A percentile compares a stretch with the other conserved stretches of the same genome.
Conservation (phyloP, 768 basidiomycete species). For the Boletus eberwhitei region DNA sequence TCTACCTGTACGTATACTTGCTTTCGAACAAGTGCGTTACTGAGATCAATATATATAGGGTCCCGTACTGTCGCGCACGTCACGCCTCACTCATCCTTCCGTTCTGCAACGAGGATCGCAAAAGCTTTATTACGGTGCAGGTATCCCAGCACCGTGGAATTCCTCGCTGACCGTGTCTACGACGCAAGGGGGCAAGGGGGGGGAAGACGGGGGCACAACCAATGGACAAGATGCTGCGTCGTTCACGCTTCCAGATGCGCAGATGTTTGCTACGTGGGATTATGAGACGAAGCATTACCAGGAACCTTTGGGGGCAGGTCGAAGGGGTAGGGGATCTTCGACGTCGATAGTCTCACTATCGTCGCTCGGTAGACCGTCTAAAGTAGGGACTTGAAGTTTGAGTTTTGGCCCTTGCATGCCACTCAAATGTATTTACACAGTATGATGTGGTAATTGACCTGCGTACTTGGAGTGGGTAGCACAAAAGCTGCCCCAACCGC, state of each 20-base stretch:
- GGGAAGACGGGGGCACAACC: slow-evolving; percentile 17
- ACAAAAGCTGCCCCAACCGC: no score
- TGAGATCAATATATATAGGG: slow-evolving; percentile 37
- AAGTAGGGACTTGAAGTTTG: slow-evolving; percentile 20
- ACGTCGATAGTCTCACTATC: slow-evolving; percentile 19
- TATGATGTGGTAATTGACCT: neutral
- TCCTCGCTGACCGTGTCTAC: slow-evolving; percentile 25
- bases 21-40: neutral
- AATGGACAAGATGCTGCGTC: slow-evolving; percentile 28
- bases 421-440: neutral
- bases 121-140: slow-evolving; percentile 40
- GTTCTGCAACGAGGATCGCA: slow-evolving; percentile 48
- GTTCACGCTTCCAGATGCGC: slow-evolving; percentile 43
- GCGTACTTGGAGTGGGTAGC: no score
- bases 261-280: slow-evolving; percentile 49
- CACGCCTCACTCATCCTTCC: slow-evolving; percentile 62
- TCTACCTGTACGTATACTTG: slow-evolving; percentile 53
- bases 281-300: slow-evolving; percentile 43
- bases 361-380: slow-evolving; percentile 21
- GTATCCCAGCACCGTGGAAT: slow-evolving; percentile 45
- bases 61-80: slow-evolving; percentile 55
- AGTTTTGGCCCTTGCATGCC: neutral
- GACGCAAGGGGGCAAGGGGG: slow-evolving; percentile 20
- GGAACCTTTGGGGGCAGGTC: slow-evolving; percentile 33
- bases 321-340: slow-evolving; percentile 25